Evolutionary conservation across 176 grass and related monocot species (phyloP).

Genomic region (Carex littledalei): DNA sequence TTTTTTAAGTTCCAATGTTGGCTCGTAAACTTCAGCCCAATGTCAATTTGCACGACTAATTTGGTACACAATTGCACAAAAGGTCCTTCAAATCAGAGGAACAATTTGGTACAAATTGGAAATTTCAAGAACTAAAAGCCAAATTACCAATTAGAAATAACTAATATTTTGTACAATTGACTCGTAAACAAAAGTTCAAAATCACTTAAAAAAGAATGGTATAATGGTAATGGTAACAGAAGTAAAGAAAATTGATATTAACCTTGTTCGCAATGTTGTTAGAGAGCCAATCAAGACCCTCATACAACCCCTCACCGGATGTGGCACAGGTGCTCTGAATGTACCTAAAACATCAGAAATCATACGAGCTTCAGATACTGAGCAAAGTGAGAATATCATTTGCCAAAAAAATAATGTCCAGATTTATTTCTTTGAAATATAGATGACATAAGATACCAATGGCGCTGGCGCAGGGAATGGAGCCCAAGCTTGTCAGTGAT

Average conservation of each 20-base stretch:
- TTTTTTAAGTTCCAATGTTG: neutral
- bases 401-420: neutral
- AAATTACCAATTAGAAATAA: neutral
- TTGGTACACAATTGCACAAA: neutral
- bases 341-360: conserved; percentile 15
- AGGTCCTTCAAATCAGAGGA: neutral
- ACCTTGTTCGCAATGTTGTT: conserved; percentile 29
- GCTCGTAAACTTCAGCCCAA: neutral
- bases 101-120: neutral
- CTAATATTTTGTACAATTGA: neutral
- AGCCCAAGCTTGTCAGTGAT: conserved; percentile 27
- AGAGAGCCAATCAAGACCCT: conserved; percentile 29
- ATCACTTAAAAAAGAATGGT: neutral
- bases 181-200: neutral
- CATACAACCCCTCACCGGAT: conserved; percentile 26
- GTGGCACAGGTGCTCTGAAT: conserved; percentile 29
- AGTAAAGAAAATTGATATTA: neutral
- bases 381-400: neutral
- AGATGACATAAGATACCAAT: neutral
- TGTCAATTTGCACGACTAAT: neutral
- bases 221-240: neutral
- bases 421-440: neutral
- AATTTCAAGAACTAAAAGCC: neutral
- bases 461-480: conserved; percentile 25
- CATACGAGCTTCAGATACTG: neutral